Evolutionary conservation across 2,329 filamentous ascomycete species (phyloP).

Genomic region (Pyrenochaeta sp.): DNA sequence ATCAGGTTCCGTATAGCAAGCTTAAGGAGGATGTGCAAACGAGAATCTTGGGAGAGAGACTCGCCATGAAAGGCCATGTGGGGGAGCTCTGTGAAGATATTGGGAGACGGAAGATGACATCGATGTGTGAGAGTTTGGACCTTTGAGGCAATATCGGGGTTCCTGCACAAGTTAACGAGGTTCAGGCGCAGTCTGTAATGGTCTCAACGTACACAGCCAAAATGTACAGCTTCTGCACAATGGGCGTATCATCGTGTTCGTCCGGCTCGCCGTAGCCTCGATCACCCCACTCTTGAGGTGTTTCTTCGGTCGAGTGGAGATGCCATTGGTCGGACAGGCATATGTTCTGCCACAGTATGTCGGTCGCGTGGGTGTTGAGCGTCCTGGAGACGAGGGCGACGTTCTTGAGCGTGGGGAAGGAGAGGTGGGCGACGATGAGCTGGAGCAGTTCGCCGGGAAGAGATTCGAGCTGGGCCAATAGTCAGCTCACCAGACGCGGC

Average conservation of each 20-base stretch:
- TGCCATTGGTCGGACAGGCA: slow-evolving; percentile 51
- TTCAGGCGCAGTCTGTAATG: background rate
- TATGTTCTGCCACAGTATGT: slow-evolving; percentile 51
- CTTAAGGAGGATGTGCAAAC: slow-evolving; percentile 49
- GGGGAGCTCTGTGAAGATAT: slow-evolving; percentile 54
- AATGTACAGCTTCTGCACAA: slow-evolving; percentile 53
- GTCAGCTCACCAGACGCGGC: slow-evolving; percentile 2
- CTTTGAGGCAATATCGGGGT: slow-evolving; percentile 50
- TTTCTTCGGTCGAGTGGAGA: slow-evolving; percentile 23
- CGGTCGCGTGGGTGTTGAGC: slow-evolving; percentile 46
- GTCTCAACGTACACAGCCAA: slow-evolving; percentile 45
- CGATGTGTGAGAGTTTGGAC: slow-evolving; percentile 55
- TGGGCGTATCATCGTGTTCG: slow-evolving; percentile 51
- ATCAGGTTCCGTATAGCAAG: slow-evolving; percentile 51
- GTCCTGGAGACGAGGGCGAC: slow-evolving; percentile 46
- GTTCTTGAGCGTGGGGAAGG: slow-evolving; percentile 35
- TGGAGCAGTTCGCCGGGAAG: slow-evolving; percentile 54
- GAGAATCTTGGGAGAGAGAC: slow-evolving; percentile 50
- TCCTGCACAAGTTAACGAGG: slow-evolving; percentile 34
- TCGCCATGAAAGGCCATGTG: slow-evolving; percentile 48
- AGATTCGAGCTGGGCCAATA: slow-evolving; percentile 27
- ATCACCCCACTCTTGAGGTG: slow-evolving; percentile 20
- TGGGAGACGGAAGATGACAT: slow-evolving; percentile 55
- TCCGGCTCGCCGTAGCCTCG: slow-evolving; percentile 25
- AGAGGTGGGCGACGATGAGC: slow-evolving; percentile 47